Evolutionary conservation across 1,284 basidiomycete genomes (phyloP), one percentile per base, ranked within the genome.

Genomic region (Mycena sp.): DNA sequence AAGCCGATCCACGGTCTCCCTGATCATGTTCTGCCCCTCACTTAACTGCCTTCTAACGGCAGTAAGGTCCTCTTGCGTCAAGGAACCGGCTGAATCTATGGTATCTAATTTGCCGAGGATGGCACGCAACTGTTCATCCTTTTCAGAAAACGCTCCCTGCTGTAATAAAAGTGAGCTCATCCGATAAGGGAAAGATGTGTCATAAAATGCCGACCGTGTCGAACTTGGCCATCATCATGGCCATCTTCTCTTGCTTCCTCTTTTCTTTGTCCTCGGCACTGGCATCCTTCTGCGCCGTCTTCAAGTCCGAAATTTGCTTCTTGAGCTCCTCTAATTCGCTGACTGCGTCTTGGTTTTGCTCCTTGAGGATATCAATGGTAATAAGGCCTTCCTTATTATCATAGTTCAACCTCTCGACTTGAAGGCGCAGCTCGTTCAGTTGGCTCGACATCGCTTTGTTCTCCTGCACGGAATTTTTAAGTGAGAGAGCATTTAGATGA

Each of bases 151-250:
- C 2, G 91, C 88, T 29, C 92, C 93, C 81, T 95, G 90, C 87
- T 92, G 71, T 69, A 75, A 63, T 30, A 58, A 57, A 52, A 52
- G 53, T 68, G 49, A 71, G 62, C 35, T 45, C 43, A 21, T 67
- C 58, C 35, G 38, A 48, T 53, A 48, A n/a, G n/a, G n/a, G 58
- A 45, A 53, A 37, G 58, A 52, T 40, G 37, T 44, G 21, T 58
- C 35, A 40, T 38, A 70, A 63, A 56, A 54, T 55, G 75, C 90
- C 74, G 72, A 96, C 95, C 70, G 92, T 88, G 81, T 96, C 96
- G 73, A 99, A 98, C 78, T 98, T 97, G 65, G 96, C 95, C 96
- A 99, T 98, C 95, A 99, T 98, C 70, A 97, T 85, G n/a, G 94
- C 96, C 92, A 99, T 95, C 86, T 98, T 98, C 81, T 99, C 97